Percentiles rank a stretch among this genome's conserved stretches.
Conservation (phyloP, 2,329 filamentous ascomycete species). For the Curvularia sp. region DNA sequence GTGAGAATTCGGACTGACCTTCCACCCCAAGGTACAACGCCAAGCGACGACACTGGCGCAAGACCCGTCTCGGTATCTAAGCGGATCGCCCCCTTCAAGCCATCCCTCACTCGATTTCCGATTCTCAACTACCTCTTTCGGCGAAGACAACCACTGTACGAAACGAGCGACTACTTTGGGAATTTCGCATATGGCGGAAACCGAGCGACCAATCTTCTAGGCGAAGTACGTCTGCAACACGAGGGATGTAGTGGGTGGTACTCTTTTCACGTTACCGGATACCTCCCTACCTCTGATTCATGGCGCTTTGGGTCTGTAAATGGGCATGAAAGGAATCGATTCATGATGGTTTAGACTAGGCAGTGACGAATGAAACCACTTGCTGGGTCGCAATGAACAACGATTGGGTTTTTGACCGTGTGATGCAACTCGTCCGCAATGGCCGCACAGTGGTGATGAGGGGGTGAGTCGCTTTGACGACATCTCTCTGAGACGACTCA, state of each 20-base stretch:
- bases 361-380: conserved; percentile 46
- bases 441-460: not conserved
- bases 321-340: conserved; percentile 29
- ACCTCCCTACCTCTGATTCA: conserved; percentile 36
- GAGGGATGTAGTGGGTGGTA: conserved; percentile 36
- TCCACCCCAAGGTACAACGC: conserved; percentile 85
- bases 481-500: not conserved
- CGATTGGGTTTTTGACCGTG: conserved; percentile 8
- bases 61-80: conserved; percentile 99
- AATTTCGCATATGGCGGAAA: conserved; percentile 40
- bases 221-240: conserved; percentile 31
- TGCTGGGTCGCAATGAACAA: conserved; percentile 42
- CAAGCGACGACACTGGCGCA: conserved; percentile 99
- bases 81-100: conserved; percentile 60
- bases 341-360: conserved; percentile 49
- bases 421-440: conserved; percentile 5
- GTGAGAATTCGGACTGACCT: conserved; percentile 21
- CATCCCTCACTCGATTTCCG: conserved; percentile 44
- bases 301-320: conserved; percentile 49
- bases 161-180: conserved; percentile 37
- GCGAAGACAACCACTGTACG: conserved; percentile 29
- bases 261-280: conserved; percentile 35
- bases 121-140: conserved; percentile 38
- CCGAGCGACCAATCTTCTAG: conserved; percentile 37
- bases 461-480: not conserved